Evolutionary conservation across 75 land plant species (phyloP), one percentile per base, ranked within the genome.

Genomic region (Sequoia sempervirens): DNA sequence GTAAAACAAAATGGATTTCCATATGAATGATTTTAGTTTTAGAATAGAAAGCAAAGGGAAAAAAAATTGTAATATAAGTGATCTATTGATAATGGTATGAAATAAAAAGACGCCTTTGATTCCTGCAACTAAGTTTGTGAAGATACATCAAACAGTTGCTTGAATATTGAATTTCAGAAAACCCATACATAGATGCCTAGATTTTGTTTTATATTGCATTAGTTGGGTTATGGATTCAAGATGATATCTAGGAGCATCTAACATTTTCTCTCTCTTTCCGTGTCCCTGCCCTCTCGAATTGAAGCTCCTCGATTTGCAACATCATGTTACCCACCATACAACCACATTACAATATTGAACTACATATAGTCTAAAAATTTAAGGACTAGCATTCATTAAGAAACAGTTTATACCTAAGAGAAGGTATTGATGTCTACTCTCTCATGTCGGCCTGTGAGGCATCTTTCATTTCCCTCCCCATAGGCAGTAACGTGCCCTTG

Each of bases 281-380:
- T 96, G 86, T 96, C 98, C 47, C 96, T 89, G 7, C 98, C 98
- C 43, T 94, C 98, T 6, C 98, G 91, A 64, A 96, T 84, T 0
- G 98, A 96, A 20, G 96, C 96, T 18, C 96, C 96, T 72, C 98
- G 89, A 86, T 96, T 92, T 12, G 98, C 98, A 73, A 96, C 98
- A n/a, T 95, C 96, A 94, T 94, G 84, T 14, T 41, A 78, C 30
- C 30, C 46, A 78, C 41, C 45, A 38, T 37, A 75, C 20, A 38
- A n/a, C 17, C 78, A 40, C 26, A 75, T 75, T 75, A 38, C 76
- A 75, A 38, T 0, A 38, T 38, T 20, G 41, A 75, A 75, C 34
- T 20, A 2, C 23, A 75, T 32, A 30, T 37, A 17, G 43, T 37
- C 41, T 36, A 38, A 34, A 34, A 73, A 73, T 36, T 73, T 15